These are phyloP conservation scores for Cinnamomum micranthum DNA, from an alignment of 164 flowering plant genomes.

Conservation along the genomic window DNA sequence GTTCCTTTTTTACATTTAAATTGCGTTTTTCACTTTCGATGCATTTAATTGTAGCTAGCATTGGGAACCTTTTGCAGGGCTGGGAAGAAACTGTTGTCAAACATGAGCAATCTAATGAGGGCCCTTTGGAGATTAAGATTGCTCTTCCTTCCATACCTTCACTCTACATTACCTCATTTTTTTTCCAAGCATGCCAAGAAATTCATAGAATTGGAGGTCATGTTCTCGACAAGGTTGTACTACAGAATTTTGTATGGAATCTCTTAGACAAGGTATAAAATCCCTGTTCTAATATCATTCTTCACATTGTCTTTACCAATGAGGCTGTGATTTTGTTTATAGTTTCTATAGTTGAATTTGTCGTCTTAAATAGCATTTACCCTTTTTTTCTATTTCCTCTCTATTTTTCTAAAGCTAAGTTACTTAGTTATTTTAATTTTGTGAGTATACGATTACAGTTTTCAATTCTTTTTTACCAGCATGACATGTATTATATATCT, in stretches of 20 bases:
- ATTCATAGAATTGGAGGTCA: conserved; percentile 94
- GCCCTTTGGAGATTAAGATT: conserved; percentile 69
- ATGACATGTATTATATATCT: no score
- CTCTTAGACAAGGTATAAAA: conserved; percentile 67
- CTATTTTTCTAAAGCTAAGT: no score
- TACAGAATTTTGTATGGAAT: conserved; percentile 60
- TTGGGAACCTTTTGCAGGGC: conserved; percentile 45
- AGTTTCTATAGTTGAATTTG: neutral
- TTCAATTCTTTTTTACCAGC: no score
- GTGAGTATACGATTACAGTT: no score
- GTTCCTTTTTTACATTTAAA: no score
- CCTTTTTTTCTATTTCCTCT: neutral
- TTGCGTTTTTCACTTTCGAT: no score
- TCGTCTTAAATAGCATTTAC: neutral
- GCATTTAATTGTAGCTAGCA: neutral
- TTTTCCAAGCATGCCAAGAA: conserved; percentile 88
- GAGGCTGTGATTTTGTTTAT: no score
- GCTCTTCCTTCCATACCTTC: conserved; percentile 97
- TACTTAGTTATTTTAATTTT: no score
- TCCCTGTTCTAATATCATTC: no score
- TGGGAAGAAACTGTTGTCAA: conserved; percentile 91
- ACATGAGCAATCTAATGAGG: conserved; percentile 65
- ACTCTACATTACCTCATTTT: conserved; percentile 63
- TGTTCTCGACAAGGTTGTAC: conserved; percentile 75
- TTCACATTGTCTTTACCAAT: no score